These are phyloP conservation scores for Leccinum griseonigrum DNA, from an alignment of 1,284 basidiomycete species.

Conservation along the genomic window DNA sequence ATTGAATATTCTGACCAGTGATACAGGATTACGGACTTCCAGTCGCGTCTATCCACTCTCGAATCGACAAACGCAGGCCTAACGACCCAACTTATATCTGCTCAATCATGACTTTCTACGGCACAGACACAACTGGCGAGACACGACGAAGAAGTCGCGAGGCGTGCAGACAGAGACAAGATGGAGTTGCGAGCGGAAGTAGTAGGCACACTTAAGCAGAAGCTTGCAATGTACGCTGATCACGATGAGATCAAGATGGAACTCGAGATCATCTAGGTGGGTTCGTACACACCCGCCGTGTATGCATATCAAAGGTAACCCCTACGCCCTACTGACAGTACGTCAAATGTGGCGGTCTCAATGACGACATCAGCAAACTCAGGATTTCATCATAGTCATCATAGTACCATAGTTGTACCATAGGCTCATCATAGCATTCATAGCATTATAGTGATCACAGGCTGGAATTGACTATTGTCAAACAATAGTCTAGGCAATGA, in stretches of 20 bases:
- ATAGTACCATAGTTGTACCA: no score
- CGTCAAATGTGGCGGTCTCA: conserved; percentile 88
- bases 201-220: conserved; percentile 62
- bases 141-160: conserved; percentile 18
- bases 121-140: conserved; percentile 20
- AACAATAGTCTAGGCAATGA: no score
- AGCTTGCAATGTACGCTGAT: conserved; percentile 73
- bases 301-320: background rate
- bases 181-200: conserved; percentile 48
- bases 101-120: conserved; percentile 22
- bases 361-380: no score
- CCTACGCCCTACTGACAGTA: conserved; percentile 49
- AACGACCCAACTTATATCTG: conserved; percentile 14
- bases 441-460: no score
- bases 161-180: conserved; percentile 18
- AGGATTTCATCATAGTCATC: no score
- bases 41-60: conserved; percentile 72
- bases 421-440: no score
- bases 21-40: conserved; percentile 66
- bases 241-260: conserved; percentile 97
- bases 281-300: conserved; percentile 10
- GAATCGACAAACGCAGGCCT: conserved; percentile 22
- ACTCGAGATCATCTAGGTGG: conserved; percentile 93
- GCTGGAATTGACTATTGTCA: no score
- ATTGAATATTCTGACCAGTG: background rate